Evolutionary conservation across 225 moss, liverwort and hornwort species (phyloP), one percentile per base, ranked within the genome.

Genomic region (Pseudoscleropodium purum): DNA sequence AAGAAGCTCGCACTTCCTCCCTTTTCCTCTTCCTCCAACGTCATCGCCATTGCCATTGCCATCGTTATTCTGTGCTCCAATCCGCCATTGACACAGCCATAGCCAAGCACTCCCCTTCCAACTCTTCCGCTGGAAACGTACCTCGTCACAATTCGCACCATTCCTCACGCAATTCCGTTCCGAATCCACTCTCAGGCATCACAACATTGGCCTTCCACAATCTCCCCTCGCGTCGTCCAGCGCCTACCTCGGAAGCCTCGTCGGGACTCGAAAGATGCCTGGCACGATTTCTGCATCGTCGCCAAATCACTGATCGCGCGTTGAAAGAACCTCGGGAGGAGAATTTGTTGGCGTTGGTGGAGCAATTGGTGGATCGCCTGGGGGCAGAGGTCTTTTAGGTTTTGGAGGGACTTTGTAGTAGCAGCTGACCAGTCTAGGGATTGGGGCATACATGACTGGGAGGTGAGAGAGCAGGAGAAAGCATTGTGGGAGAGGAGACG

Each of bases 361-460:
- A 86, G 51, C 80, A 70, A 70, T 85, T 70, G 72, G 62, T n/a
- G 62, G 80, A 85, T 90, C 69, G 75, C 41, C 56, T 25, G 60
- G 69, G 66, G 83, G 61, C 87, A 74, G 91, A 64, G 79, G 49
- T 66, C 54, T 89, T 89, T 80, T 81, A 73, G 85, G 70, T 77
- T 80, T 79, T 79, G 31, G 64, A 43, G 13, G 45, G 61, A 39
- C 67, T 78, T 62, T 37, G 82, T 39, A 73, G 85, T 66, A 57
- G 88, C 83, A 93, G 93, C 92, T 90, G 79, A 84, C 84, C 81
- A 83, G 90, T 84, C 59, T 57, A 36, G 75, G 84, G 91, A 89
- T 91, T 86, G 87, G 54, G 54, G 73, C 74, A 68, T 87, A 60
- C 83, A 84, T 88, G 83, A 75, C 65, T 62, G 63, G 41, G 84